Conservation (phyloP, 495 filamentous ascomycete species). For the Annulohypoxylon nitens region DNA sequence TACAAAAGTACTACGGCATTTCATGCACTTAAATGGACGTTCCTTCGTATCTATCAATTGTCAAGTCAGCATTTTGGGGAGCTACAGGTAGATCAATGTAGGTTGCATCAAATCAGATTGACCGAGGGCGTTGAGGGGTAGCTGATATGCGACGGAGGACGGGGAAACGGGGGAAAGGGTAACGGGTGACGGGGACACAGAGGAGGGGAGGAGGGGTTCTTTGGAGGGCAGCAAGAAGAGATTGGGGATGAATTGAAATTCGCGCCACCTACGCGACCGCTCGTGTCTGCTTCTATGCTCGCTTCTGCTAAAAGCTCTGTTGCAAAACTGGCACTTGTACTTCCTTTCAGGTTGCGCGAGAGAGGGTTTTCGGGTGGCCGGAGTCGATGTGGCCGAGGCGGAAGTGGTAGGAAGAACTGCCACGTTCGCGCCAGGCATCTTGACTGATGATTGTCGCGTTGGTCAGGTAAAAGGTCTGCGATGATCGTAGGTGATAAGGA, state of each 20-base stretch:
- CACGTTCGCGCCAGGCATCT: constrained; percentile 76
- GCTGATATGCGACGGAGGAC: constrained; percentile 27
- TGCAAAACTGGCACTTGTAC: constrained; percentile 99
- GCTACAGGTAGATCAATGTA: constrained; percentile 11
- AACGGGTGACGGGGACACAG: constrained; percentile 1
- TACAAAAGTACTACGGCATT: constrained; percentile 98
- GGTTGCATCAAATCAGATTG: constrained; percentile 7
- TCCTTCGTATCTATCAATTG: constrained; percentile 89
- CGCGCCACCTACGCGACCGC: constrained; percentile 87
- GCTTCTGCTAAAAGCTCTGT: constrained; percentile 94
- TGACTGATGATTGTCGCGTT: constrained; percentile 62
- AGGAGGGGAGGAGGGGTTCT: constrained; percentile 30
- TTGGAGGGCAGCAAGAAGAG: constrained; percentile 23
- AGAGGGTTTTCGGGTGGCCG: constrained; percentile 71
- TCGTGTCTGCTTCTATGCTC: constrained; percentile 98
- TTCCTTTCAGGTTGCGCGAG: constrained; percentile 86
- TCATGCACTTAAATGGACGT: constrained; percentile 96
- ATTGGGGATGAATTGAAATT: constrained; percentile 30
- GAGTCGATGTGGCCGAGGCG: constrained; percentile 69
- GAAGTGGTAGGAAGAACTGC: constrained; percentile 68
- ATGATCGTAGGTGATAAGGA: constrained; percentile 40
- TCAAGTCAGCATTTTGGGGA: constrained; percentile 42
- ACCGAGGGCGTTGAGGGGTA: constrained; percentile 45
- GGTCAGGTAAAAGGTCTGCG: constrained; percentile 53
- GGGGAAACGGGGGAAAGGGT: background rate